These are phyloP conservation scores for Zygosaccharomyces siamensis DNA, from an alignment of 805 yeast species.

Conservation along the genomic window DNA sequence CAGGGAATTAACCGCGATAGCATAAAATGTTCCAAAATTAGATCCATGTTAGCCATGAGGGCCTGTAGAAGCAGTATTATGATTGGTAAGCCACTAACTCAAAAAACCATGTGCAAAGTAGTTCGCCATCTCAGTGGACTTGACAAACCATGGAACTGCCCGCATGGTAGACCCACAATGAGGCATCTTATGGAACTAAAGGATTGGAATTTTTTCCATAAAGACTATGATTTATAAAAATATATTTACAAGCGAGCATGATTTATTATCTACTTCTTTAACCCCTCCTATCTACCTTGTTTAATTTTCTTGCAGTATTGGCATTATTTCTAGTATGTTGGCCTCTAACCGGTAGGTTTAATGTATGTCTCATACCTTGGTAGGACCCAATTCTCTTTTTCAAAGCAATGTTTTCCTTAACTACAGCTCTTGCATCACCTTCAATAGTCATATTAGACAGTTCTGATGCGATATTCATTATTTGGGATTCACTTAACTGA, in stretches of 20 bases:
- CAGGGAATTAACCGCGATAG: constrained; percentile 39
- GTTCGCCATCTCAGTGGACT: constrained; percentile 63
- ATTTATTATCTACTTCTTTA: constrained; percentile 12
- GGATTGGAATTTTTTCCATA: constrained; percentile 41
- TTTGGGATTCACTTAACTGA: constrained; percentile 82
- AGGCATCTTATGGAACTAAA: constrained; percentile 71
- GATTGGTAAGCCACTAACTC: constrained; percentile 74
- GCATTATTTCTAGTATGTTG: constrained; percentile 92
- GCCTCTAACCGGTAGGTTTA: constrained; percentile 79
- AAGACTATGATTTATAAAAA: constrained; percentile 38
- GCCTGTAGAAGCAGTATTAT: constrained; percentile 92
- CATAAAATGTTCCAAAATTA: constrained; percentile 65
- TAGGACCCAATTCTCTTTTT: constrained; percentile 81
- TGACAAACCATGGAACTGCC: constrained; percentile 95
- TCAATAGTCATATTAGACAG: constrained; percentile 78
- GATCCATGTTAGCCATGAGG: constrained; percentile 86
- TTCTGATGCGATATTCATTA: constrained; percentile 82
- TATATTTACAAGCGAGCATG: neutral
- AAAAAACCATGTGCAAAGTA: constrained; percentile 58
- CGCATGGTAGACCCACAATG: constrained; percentile 98
- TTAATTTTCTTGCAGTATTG: constrained; percentile 80
- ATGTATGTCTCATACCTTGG: constrained; percentile 83
- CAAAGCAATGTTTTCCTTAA: constrained; percentile 70
- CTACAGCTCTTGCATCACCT: constrained; percentile 66
- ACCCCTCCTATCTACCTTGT: constrained; percentile 63